phyloP scores from a whole-genome alignment of 352 stramenopile species.

The Globisporangium acanthophoron region DNA sequence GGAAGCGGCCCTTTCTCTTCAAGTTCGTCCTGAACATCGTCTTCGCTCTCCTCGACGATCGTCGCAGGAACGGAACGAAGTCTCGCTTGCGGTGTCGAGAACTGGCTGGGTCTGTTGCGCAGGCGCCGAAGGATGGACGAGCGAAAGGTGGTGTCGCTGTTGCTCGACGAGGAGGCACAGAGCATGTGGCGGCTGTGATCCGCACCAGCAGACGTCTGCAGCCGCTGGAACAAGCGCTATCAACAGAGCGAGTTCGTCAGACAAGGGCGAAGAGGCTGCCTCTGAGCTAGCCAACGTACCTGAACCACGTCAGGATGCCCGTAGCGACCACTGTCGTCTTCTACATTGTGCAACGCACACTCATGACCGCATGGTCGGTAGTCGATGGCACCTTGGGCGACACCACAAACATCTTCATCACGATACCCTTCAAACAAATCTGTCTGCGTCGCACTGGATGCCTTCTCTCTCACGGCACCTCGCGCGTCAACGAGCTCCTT shows the following conservation, averaged over 20 bases:
- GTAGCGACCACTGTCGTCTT: not conserved
- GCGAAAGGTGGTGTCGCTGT: conserved; percentile 10
- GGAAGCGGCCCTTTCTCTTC: not conserved
- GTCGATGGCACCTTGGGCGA: not conserved
- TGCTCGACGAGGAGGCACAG: not conserved
- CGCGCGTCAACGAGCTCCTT: conserved; percentile 11
- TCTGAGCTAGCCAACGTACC: not conserved
- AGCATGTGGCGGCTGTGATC: not conserved
- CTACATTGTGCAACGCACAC: not conserved
- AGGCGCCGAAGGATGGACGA: conserved; percentile 17
- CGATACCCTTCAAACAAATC: not conserved
- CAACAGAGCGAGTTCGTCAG: not conserved
- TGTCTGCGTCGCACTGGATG: conserved; percentile 13
- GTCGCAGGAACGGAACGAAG: not conserved
- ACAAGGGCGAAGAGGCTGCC: not conserved
- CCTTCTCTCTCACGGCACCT: conserved; percentile 10
- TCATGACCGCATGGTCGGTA: not conserved
- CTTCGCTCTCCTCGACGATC: conserved; percentile 11
- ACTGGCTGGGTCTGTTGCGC: not conserved
- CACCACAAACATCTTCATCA: not conserved
- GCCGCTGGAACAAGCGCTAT: not conserved
- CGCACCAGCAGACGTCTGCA: not conserved
- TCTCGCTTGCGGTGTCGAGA: not conserved
- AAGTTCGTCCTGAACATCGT: not conserved
- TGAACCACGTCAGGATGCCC: not conserved